Percentiles rank a stretch among this genome's conserved stretches.
Evolutionary conservation across 129 eudicot genomes (phyloP).

Genomic region (Lactuca saligna): DNA sequence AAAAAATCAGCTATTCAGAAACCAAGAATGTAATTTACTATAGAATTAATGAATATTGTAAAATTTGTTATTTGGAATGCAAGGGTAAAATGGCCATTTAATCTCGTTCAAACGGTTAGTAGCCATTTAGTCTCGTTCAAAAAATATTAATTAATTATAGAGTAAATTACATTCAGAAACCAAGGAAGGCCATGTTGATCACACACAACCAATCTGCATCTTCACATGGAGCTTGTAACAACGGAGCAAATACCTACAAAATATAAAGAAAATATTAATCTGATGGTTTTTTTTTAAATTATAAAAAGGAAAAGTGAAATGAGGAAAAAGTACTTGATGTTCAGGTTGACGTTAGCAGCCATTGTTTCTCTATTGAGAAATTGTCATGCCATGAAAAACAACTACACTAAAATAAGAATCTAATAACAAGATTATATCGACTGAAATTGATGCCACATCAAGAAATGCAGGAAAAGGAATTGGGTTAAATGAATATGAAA

Average conservation of each 20-base stretch:
- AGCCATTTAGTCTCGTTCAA: no score
- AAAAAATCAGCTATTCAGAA: no score
- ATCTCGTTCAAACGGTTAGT: no score
- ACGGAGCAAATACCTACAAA: slow-evolving; percentile 66
- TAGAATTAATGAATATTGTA: no score
- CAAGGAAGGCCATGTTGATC: slow-evolving; percentile 99
- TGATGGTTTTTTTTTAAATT: no score
- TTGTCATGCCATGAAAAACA: slow-evolving; percentile 92
- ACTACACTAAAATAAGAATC: slow-evolving; percentile 89
- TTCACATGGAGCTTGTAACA: slow-evolving; percentile 77
- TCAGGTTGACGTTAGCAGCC: slow-evolving; percentile 86
- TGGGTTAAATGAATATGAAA: slow-evolving; percentile 75
- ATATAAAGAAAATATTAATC: not conserved
- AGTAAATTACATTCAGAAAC: no score
- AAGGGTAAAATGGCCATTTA: no score
- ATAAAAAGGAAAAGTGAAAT: slow-evolving; percentile 1
- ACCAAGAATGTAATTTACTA: not conserved
- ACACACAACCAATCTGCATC: slow-evolving; percentile 86
- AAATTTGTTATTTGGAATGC: no score
- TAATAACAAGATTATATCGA: slow-evolving; percentile 73
- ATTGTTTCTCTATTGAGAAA: slow-evolving; percentile 93
- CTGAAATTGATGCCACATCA: slow-evolving; percentile 77
- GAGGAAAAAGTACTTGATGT: slow-evolving; percentile 48
- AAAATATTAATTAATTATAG: no score
- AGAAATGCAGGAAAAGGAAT: slow-evolving; percentile 73